A percentile compares a stretch with the other conserved stretches of the same genome.
These are phyloP conservation scores for Acanthamoeba sp. DNA, from an alignment of 208 protist genomes.

Conservation along the genomic window DNA sequence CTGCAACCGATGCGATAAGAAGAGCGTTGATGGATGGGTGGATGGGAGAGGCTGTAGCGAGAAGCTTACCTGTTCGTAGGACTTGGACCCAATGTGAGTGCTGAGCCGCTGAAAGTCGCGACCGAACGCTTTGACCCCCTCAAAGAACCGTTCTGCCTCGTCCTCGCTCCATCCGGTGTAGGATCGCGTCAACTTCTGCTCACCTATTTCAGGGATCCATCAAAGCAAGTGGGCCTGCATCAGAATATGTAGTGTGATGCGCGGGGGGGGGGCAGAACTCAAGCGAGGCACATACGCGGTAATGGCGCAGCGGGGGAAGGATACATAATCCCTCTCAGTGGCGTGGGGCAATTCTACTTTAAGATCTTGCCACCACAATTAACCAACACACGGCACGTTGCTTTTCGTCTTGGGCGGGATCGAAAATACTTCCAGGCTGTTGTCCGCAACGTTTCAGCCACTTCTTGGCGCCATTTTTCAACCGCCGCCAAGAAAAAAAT, in stretches of 20 bases:
- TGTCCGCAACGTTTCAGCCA: background rate
- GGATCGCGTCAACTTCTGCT: background rate
- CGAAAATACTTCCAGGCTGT: background rate
- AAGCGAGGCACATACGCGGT: too few relatives aligned
- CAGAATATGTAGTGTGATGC: too few relatives aligned
- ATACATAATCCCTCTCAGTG: too few relatives aligned
- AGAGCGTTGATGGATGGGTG: background rate
- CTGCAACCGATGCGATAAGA: background rate
- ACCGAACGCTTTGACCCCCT: constrained; percentile 47
- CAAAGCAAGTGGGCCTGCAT: too few relatives aligned
- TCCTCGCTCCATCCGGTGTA: constrained; percentile 60
- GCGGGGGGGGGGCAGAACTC: too few relatives aligned
- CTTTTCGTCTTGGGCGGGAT: background rate
- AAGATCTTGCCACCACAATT: too few relatives aligned
- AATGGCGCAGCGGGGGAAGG: too few relatives aligned
- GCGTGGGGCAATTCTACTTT: too few relatives aligned
- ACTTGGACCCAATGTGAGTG: constrained; percentile 42
- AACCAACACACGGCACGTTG: too few relatives aligned
- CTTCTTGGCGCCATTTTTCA: constrained; percentile 8
- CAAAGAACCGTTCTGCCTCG: constrained; percentile 36
- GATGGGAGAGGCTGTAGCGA: too few relatives aligned
- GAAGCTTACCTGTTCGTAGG: constrained; percentile 56
- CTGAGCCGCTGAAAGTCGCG: background rate
- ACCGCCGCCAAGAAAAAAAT: background rate
- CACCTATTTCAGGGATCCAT: too few relatives aligned